These are phyloP conservation scores for Debaryomyces psychrophilus DNA, from an alignment of 1,139 yeast species.

Conservation along the genomic window DNA sequence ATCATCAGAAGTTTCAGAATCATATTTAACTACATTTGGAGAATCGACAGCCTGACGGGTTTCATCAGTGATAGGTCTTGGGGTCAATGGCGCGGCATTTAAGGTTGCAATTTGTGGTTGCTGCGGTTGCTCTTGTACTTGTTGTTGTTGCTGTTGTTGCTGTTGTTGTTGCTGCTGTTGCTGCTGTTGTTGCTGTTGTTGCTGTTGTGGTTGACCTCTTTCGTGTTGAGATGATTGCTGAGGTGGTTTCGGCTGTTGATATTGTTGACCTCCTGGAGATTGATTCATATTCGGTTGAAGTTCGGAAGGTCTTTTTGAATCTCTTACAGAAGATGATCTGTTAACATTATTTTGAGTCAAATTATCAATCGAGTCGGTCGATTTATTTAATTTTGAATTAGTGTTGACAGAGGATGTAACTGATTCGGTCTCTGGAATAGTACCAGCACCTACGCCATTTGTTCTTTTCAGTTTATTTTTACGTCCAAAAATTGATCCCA, in stretches of 20 bases:
- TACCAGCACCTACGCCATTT: constrained; percentile 21
- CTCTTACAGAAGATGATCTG: neutral
- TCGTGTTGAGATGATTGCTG: constrained; percentile 8
- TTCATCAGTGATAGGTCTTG: constrained; percentile 8
- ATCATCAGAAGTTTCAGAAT: constrained; percentile 28
- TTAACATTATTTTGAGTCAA: neutral
- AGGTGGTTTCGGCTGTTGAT: neutral
- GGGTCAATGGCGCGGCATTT: constrained; percentile 9
- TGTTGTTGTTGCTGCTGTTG: constrained; percentile 1
- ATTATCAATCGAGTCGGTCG: constrained; percentile 10
- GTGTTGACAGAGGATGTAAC: constrained; percentile 23
- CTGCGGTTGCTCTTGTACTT: neutral
- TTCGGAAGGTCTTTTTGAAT: neutral
- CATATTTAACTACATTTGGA: constrained; percentile 34
- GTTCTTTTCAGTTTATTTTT: constrained; percentile 47
- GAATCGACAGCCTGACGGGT: constrained; percentile 21
- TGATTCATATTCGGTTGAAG: neutral
- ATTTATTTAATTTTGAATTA: constrained; percentile 7
- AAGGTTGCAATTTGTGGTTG: constrained; percentile 7
- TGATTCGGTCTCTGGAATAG: constrained; percentile 42
- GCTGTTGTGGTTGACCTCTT: neutral
- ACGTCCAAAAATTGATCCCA: constrained; percentile 83
- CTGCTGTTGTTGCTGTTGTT: constrained; percentile 3
- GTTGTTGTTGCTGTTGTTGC: constrained; percentile 8
- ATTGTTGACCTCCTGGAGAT: neutral